These are phyloP conservation scores for Hibiscus tridactylites DNA, from an alignment of 345 rosid genomes.

Conservation along the genomic window DNA sequence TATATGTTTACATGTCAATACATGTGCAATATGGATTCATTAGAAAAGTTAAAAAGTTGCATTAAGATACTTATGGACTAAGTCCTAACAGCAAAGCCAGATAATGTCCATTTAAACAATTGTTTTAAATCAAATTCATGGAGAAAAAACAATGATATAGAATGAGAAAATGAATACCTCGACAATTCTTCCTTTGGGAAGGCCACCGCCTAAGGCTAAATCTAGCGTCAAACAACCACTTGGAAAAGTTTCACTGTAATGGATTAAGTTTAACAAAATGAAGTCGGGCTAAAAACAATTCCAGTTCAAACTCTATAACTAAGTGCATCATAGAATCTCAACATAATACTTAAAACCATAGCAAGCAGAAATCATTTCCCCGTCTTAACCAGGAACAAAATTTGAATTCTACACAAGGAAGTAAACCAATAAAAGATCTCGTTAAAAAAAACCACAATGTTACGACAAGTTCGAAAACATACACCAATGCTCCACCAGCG, in stretches of 20 bases:
- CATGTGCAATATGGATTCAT: no score
- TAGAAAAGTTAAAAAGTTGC: no score
- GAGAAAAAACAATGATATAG: background rate
- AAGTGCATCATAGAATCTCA: background rate
- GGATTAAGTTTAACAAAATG: slow-evolving; percentile 8
- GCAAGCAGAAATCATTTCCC: background rate
- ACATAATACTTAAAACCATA: background rate
- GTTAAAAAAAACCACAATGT: background rate
- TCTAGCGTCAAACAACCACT: slow-evolving; percentile 89
- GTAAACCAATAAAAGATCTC: background rate
- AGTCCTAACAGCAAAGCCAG: background rate
- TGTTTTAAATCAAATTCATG: background rate
- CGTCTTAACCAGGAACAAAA: background rate
- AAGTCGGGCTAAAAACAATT: background rate
- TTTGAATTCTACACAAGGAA: background rate
- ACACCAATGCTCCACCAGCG: slow-evolving; percentile 94
- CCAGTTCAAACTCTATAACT: background rate
- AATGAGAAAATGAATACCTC: slow-evolving; percentile 42
- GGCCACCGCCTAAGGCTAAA: slow-evolving; percentile 95
- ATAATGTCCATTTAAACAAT: background rate
- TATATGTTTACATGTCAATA: no score
- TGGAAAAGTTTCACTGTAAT: slow-evolving; percentile 79
- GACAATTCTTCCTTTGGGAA: slow-evolving; percentile 88
- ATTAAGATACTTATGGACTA: no score
- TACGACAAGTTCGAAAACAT: slow-evolving; percentile 24